Conservation (phyloP, 2,329 filamentous ascomycete genomes). For the Microsporum ferrugineum region DNA sequence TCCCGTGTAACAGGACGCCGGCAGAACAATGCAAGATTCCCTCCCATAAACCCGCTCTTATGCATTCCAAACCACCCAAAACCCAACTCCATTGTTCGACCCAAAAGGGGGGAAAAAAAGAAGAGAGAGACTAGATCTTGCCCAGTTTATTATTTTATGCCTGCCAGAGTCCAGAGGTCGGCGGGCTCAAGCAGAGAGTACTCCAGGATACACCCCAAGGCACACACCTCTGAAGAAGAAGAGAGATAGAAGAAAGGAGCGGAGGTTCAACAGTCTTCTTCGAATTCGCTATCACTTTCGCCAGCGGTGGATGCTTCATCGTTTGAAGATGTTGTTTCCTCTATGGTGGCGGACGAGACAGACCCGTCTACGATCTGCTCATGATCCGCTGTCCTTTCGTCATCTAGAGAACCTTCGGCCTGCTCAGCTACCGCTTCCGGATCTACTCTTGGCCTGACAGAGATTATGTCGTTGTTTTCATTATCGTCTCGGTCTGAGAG, state of each 20-base stretch:
- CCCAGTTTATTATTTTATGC: background rate
- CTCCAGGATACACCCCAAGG: too few relatives aligned
- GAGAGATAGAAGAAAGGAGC: background rate
- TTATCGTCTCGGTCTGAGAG: slow-evolving; percentile 9
- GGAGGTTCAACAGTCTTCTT: background rate
- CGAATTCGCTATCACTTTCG: slow-evolving; percentile 6
- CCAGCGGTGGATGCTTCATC: background rate
- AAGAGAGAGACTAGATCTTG: background rate
- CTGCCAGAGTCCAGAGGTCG: too few relatives aligned
- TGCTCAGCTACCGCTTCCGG: slow-evolving; percentile 8
- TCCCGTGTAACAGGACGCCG: background rate
- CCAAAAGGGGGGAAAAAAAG: background rate
- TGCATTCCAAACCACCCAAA: background rate
- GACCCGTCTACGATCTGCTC: background rate
- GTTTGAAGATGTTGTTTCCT: background rate
- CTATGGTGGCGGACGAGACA: background rate
- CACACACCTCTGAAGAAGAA: background rate
- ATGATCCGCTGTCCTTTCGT: background rate
- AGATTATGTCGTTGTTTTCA: slow-evolving; percentile 8
- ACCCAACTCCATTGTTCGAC: background rate
- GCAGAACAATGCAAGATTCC: background rate
- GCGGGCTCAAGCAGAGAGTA: too few relatives aligned
- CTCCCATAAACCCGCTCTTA: background rate
- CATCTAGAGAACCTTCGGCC: background rate
- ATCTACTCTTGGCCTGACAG: slow-evolving; percentile 9